Percentiles rank a stretch among this genome's conserved stretches.
phyloP scores from a whole-genome alignment of 1,284 basidiomycete genomes.

The Apiotrichum akiyoshidainum region DNA sequence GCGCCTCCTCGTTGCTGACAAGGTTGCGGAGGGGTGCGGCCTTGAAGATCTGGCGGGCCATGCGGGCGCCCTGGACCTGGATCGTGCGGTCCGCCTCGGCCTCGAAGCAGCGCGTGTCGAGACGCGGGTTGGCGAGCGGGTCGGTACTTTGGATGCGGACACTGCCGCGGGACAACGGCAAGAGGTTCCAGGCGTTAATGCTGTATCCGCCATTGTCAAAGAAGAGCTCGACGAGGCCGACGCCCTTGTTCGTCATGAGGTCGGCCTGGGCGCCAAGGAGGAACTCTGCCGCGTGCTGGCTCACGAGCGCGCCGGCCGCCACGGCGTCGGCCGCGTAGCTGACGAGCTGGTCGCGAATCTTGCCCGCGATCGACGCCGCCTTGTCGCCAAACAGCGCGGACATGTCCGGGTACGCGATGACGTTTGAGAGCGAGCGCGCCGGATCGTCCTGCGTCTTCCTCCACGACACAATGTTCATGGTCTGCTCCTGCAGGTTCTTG shows the following conservation, averaged over 20 bases:
- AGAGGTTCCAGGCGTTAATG: slow-evolving; percentile 35
- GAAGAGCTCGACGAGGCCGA: slow-evolving; percentile 40
- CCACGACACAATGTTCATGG: slow-evolving; percentile 34
- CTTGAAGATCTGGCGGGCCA: slow-evolving; percentile 39
- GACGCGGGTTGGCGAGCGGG: slow-evolving; percentile 57
- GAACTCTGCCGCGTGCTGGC: slow-evolving; percentile 18
- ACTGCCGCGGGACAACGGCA: slow-evolving; percentile 48
- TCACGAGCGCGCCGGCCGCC: slow-evolving; percentile 26
- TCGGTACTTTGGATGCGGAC: slow-evolving; percentile 58
- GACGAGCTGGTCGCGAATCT: slow-evolving; percentile 15
- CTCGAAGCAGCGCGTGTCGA: slow-evolving; percentile 55
- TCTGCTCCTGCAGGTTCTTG: slow-evolving; percentile 69
- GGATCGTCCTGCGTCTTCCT: slow-evolving; percentile 27
- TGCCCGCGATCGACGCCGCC: not conserved
- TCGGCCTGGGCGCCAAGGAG: slow-evolving; percentile 37
- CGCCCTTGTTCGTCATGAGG: slow-evolving; percentile 33
- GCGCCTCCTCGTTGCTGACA: slow-evolving; percentile 8
- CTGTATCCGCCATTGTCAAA: slow-evolving; percentile 38
- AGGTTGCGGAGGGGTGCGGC: slow-evolving; percentile 28
- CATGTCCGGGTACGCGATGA: slow-evolving; percentile 29
- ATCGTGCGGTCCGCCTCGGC: slow-evolving; percentile 44
- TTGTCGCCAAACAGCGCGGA: slow-evolving; percentile 15
- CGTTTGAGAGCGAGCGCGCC: slow-evolving; percentile 23
- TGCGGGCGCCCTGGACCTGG: slow-evolving; percentile 38
- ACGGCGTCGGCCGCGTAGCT: slow-evolving; percentile 27